Evolutionary conservation across 2,329 filamentous ascomycete genomes (phyloP).

Genomic region (Fusarium succisae): DNA sequence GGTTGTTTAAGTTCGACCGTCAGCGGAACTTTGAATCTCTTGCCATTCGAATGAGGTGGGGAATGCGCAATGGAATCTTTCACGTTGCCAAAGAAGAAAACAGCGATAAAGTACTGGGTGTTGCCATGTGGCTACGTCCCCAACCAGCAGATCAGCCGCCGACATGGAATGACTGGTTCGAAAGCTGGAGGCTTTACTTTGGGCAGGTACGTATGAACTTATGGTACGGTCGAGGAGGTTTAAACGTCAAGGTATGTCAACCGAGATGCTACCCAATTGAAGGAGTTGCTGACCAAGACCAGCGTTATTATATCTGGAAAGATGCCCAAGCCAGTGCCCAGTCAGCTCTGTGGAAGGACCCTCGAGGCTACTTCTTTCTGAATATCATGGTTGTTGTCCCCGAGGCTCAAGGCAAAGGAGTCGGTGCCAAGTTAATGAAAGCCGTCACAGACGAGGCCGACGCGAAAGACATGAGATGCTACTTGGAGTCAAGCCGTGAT

Average conservation of each 20-base stretch:
- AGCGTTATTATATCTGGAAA: constrained; percentile 80
- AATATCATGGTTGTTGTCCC: constrained; percentile 78
- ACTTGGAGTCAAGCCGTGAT: constrained; percentile 75
- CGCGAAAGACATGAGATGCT: constrained; percentile 70
- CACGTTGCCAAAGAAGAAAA: constrained; percentile 72
- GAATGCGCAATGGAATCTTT: constrained; percentile 75
- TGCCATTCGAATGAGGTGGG: constrained; percentile 73
- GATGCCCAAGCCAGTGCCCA: constrained; percentile 70
- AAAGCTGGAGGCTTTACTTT: constrained; percentile 72
- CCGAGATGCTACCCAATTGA: accelerated
- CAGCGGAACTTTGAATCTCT: constrained; percentile 71
- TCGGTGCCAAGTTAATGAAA: constrained; percentile 72
- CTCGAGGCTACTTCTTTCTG: constrained; percentile 77
- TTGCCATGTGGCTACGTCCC: constrained; percentile 77
- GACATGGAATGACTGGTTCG: constrained; percentile 70
- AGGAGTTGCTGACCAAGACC: background rate
- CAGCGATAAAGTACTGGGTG: constrained; percentile 67
- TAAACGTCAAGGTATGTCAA: constrained; percentile 63
- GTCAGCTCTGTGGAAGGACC: constrained; percentile 69
- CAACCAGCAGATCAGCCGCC: constrained; percentile 56
- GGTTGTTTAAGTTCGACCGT: constrained; percentile 60
- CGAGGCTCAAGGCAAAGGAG: constrained; percentile 70
- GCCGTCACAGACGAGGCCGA: constrained; percentile 72
- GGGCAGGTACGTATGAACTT: constrained; percentile 74
- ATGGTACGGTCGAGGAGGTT: constrained; percentile 73